Conservation (phyloP, 2,329 filamentous ascomycete genomes). For the Knoxdaviesia capensis region DNA sequence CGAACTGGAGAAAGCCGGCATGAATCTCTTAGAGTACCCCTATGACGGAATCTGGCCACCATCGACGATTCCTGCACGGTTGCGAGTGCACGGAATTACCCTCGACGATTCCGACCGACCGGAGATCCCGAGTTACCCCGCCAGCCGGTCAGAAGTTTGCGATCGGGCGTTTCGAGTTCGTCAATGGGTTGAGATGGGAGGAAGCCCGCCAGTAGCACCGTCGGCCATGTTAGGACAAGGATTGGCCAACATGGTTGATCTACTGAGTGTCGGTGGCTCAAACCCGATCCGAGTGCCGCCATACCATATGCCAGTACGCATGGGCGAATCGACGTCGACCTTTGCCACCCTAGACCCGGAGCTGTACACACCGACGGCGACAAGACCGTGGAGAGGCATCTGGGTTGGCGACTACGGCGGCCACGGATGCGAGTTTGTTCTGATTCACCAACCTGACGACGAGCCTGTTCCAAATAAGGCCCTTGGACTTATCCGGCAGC, state of each 20-base stretch:
- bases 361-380: constrained; percentile 60
- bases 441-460: constrained; percentile 52
- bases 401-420: constrained; percentile 82
- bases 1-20: constrained; percentile 14
- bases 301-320: constrained; percentile 2
- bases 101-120: constrained; percentile 9
- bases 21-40: constrained; percentile 14
- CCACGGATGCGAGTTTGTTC: constrained; percentile 75
- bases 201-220: constrained; percentile 8
- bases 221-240: constrained; percentile 12
- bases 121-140: constrained; percentile 19
- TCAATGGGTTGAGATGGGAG: constrained; percentile 52
- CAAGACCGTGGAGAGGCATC: constrained; percentile 74
- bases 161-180: constrained; percentile 54
- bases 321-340: constrained; percentile 38
- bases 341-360: constrained; percentile 50
- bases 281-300: background rate
- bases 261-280: background rate
- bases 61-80: constrained; percentile 39
- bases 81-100: constrained; percentile 24
- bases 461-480: constrained; percentile 9
- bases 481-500: constrained; percentile 16
- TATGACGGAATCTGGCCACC: constrained; percentile 58
- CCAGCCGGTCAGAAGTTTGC: constrained; percentile 36
- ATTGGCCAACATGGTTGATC: constrained; percentile 5